Evolutionary conservation across 352 stramenopile species (phyloP).

Genomic region (Pilasporangium apinafurcum): DNA sequence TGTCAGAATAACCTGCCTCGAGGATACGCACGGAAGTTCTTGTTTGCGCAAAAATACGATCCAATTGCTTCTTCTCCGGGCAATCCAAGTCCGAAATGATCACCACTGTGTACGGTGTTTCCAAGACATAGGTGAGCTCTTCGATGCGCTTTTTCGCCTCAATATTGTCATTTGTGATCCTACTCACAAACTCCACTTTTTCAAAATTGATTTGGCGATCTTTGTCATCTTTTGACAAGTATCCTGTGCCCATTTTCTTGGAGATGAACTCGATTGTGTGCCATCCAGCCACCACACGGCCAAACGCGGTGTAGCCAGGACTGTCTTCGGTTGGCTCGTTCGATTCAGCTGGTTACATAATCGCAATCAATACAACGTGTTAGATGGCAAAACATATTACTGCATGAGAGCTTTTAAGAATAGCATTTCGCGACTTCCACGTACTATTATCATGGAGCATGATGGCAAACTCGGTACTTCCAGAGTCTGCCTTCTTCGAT

Average conservation of each 20-base stretch:
- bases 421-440: slow-evolving; percentile 1
- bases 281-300: slow-evolving; percentile 69
- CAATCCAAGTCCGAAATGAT: slow-evolving; percentile 94
- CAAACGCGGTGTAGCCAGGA: slow-evolving; percentile 78
- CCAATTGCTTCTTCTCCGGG: slow-evolving; percentile 87
- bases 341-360: slow-evolving; percentile 16
- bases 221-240: slow-evolving; percentile 58
- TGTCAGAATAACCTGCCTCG: slow-evolving; percentile 45
- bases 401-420: neutral
- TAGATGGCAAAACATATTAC: neutral
- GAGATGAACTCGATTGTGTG: slow-evolving; percentile 70
- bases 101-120: slow-evolving; percentile 84
- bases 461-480: slow-evolving; percentile 79
- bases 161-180: slow-evolving; percentile 48
- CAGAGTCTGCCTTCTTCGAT: slow-evolving; percentile 55
- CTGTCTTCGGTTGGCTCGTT: slow-evolving; percentile 58
- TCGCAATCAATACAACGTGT: neutral
- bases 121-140: slow-evolving; percentile 63
- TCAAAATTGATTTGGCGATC: slow-evolving; percentile 65
- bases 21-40: slow-evolving; percentile 46
- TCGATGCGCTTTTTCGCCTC: slow-evolving; percentile 56
- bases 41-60: slow-evolving; percentile 74
- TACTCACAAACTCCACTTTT: slow-evolving; percentile 59
- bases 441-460: slow-evolving; percentile 82
- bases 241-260: slow-evolving; percentile 65